Percentiles rank a stretch among this genome's conserved stretches.
Conservation (phyloP, 805 yeast species). For the Kuraishia cidri region DNA sequence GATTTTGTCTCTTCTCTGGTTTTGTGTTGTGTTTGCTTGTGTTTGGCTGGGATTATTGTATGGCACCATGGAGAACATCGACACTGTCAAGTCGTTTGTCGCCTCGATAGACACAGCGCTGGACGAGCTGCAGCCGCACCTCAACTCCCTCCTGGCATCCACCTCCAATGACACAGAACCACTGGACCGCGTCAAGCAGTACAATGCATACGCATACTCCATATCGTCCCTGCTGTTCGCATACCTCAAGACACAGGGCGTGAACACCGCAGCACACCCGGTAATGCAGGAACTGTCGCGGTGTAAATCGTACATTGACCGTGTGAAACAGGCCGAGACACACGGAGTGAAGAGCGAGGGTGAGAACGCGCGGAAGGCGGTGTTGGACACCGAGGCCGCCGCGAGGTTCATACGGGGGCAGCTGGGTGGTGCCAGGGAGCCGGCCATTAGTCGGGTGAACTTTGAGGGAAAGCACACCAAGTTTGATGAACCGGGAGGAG, state of each 20-base stretch:
- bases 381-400: constrained; percentile 26
- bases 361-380: constrained; percentile 10
- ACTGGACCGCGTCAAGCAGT: no score
- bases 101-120: constrained; percentile 1
- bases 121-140: constrained; percentile 1
- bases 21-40: no score
- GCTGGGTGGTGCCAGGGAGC: constrained; percentile 15
- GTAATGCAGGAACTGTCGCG: constrained; percentile 60
- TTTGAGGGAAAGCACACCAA: constrained; percentile 48
- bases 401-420: constrained; percentile 29
- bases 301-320: constrained; percentile 59
- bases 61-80: constrained; percentile 2
- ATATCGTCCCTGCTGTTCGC: constrained; percentile 50
- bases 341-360: constrained; percentile 12
- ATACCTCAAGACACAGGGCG: constrained; percentile 49
- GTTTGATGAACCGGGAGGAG: constrained; percentile 21
- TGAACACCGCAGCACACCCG: constrained; percentile 47
- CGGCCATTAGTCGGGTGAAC: constrained; percentile 44
- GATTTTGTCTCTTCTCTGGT: no score
- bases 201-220: constrained; percentile 36
- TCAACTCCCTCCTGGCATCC: no score
- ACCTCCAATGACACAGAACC: no score
- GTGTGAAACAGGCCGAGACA: constrained; percentile 32
- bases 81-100: constrained; percentile 1
- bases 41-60: no score